Conservation (phyloP, 2,329 filamentous ascomycete genomes). For the Trichoderma oligosporum region DNA sequence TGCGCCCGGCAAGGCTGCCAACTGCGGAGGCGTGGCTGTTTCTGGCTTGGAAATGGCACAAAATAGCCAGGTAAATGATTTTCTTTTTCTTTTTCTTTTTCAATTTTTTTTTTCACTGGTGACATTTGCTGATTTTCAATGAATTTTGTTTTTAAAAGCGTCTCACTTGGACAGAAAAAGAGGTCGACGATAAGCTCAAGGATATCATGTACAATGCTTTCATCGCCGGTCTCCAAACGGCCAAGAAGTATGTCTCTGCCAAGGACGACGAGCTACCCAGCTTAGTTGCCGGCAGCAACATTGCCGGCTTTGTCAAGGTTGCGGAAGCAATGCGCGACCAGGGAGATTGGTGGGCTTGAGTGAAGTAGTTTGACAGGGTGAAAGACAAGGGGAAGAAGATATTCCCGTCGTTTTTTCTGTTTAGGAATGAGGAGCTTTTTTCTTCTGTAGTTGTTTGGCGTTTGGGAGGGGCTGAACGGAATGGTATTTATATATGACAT, state of each 20-base stretch:
- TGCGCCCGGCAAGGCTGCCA: conserved; percentile 93
- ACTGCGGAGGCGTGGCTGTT: conserved; percentile 95
- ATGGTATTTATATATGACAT: background rate
- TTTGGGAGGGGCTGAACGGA: background rate
- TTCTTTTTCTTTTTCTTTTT: no score
- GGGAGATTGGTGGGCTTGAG: conserved; percentile 76
- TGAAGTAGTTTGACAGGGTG: no score
- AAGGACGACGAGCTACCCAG: conserved; percentile 82
- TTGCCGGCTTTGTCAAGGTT: conserved; percentile 97
- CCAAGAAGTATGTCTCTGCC: conserved; percentile 78
- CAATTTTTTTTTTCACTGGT: no score
- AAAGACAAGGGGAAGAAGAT: background rate
- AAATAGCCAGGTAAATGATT: conserved; percentile 61
- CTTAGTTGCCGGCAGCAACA: conserved; percentile 90
- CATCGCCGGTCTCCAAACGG: conserved; percentile 81
- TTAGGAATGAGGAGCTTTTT: no score
- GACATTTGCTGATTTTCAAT: no score
- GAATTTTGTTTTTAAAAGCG: conserved; percentile 46
- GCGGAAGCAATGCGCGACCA: conserved; percentile 92
- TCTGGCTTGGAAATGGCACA: conserved; percentile 99
- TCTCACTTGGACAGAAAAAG: conserved; percentile 78
- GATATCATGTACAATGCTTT: conserved; percentile 94
- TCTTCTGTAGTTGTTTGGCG: background rate
- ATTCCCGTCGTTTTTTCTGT: background rate
- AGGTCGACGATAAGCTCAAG: conserved; percentile 89